These are phyloP conservation scores for Auriscalpium orientale DNA, from an alignment of 768 basidiomycete species.

Conservation along the genomic window DNA sequence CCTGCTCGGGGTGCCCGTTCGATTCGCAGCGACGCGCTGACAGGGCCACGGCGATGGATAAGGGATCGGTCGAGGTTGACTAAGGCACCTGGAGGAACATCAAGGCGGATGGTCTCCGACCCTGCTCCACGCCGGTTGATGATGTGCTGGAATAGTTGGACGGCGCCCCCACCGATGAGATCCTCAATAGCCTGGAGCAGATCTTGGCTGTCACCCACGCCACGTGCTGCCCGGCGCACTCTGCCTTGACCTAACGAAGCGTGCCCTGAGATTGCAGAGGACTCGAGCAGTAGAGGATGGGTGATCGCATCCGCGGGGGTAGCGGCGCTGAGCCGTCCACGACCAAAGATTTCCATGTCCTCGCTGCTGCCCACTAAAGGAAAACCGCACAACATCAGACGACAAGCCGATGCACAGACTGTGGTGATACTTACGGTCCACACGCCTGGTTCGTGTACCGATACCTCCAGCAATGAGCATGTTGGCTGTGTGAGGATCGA, in stretches of 20 bases:
- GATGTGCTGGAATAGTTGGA: slow-evolving; percentile 79
- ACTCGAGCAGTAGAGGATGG: slow-evolving; percentile 77
- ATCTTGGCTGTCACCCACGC: slow-evolving; percentile 39
- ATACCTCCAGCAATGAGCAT: slow-evolving; percentile 11
- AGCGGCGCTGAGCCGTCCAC: slow-evolving; percentile 42
- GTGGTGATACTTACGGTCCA: slow-evolving; percentile 6
- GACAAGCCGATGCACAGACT: neutral
- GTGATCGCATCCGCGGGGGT: slow-evolving; percentile 64
- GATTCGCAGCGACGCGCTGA: slow-evolving; percentile 53
- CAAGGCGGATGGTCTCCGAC: slow-evolving; percentile 68
- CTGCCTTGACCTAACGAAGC: slow-evolving; percentile 38
- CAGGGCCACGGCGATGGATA: slow-evolving; percentile 35
- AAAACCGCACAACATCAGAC: neutral
- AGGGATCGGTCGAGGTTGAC: slow-evolving; percentile 53
- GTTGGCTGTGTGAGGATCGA: slow-evolving; percentile 12
- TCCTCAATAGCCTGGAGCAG: slow-evolving; percentile 74
- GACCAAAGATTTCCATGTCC: slow-evolving; percentile 55
- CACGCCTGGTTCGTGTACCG: slow-evolving; percentile 9
- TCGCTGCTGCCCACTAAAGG: slow-evolving; percentile 30
- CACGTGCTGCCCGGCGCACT: slow-evolving; percentile 34
- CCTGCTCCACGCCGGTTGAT: slow-evolving; percentile 52
- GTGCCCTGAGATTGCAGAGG: slow-evolving; percentile 38
- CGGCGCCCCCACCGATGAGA: slow-evolving; percentile 72
- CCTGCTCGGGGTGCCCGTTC: slow-evolving; percentile 42
- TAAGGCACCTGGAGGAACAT: slow-evolving; percentile 60